These are phyloP conservation scores for Geoglossum glabrum DNA, from an alignment of 495 filamentous ascomycete species.

Conservation along the genomic window DNA sequence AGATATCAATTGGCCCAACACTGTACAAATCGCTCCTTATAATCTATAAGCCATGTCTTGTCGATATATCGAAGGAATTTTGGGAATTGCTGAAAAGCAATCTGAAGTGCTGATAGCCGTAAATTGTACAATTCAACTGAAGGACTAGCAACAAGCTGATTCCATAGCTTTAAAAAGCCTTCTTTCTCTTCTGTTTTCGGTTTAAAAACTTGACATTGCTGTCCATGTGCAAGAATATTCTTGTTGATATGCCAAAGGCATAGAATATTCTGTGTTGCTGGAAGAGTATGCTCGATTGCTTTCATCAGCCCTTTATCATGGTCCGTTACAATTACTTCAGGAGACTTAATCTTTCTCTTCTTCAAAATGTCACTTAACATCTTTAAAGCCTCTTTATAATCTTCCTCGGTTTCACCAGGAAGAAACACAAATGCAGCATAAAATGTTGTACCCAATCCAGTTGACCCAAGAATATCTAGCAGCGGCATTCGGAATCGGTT, in stretches of 20 bases:
- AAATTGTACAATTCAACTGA: no score
- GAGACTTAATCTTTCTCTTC: background rate
- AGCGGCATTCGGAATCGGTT: slow-evolving; percentile 11
- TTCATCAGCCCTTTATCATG: background rate
- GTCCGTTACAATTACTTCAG: background rate
- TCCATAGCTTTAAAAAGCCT: background rate
- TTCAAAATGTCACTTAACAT: background rate
- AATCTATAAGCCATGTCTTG: background rate
- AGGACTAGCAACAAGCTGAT: background rate
- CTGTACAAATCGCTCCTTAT: background rate
- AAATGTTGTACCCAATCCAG: slow-evolving; percentile 5
- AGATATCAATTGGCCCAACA: background rate
- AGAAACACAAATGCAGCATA: slow-evolving; percentile 7
- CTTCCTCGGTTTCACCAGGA: slow-evolving; percentile 2
- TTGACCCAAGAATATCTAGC: slow-evolving; percentile 6
- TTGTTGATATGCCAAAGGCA: background rate
- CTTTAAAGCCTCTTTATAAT: background rate
- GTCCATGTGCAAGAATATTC: background rate
- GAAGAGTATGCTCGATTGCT: background rate
- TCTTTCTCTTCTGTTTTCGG: background rate
- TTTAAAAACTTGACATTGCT: background rate
- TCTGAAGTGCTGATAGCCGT: background rate
- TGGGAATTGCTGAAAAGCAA: background rate
- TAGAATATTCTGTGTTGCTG: background rate
- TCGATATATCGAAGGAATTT: background rate